These are phyloP conservation scores for Lachnellula hyalina DNA, from an alignment of 2,329 filamentous ascomycete genomes.

Conservation along the genomic window DNA sequence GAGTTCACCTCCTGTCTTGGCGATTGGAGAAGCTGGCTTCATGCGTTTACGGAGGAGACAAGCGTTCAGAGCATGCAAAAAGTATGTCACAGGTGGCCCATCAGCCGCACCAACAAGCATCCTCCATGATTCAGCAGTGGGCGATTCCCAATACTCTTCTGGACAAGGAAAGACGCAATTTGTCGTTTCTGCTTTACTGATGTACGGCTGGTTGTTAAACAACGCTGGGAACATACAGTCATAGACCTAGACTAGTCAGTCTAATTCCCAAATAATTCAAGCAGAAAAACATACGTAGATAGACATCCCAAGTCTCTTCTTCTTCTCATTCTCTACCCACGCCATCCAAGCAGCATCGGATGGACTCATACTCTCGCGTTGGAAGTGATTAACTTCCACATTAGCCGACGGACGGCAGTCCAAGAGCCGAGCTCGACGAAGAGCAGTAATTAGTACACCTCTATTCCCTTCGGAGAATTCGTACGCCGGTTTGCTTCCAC, in stretches of 20 bases:
- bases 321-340: slow-evolving; percentile 29
- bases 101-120: slow-evolving; percentile 19
- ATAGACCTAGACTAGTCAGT: slow-evolving; percentile 16
- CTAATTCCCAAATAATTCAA: not conserved
- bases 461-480: slow-evolving; percentile 27
- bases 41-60: slow-evolving; percentile 26
- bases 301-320: slow-evolving; percentile 25
- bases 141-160: slow-evolving; percentile 23
- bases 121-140: slow-evolving; percentile 22
- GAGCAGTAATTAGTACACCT: slow-evolving; percentile 25
- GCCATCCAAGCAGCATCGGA: slow-evolving; percentile 23
- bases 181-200: slow-evolving; percentile 28
- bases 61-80: slow-evolving; percentile 27
- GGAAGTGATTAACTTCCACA: slow-evolving; percentile 14
- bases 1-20: slow-evolving; percentile 16
- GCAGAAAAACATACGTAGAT: slow-evolving; percentile 24
- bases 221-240: slow-evolving; percentile 28
- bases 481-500: slow-evolving; percentile 26
- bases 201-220: slow-evolving; percentile 28
- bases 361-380: slow-evolving; percentile 12
- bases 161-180: slow-evolving; percentile 27
- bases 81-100: slow-evolving; percentile 20
- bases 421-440: slow-evolving; percentile 22
- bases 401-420: slow-evolving; percentile 23
- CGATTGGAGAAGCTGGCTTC: slow-evolving; percentile 24